Evolutionary conservation across 1,284 basidiomycete species (phyloP), one percentile per base, ranked within the genome.

Genomic region (Porodaedalea pini): DNA sequence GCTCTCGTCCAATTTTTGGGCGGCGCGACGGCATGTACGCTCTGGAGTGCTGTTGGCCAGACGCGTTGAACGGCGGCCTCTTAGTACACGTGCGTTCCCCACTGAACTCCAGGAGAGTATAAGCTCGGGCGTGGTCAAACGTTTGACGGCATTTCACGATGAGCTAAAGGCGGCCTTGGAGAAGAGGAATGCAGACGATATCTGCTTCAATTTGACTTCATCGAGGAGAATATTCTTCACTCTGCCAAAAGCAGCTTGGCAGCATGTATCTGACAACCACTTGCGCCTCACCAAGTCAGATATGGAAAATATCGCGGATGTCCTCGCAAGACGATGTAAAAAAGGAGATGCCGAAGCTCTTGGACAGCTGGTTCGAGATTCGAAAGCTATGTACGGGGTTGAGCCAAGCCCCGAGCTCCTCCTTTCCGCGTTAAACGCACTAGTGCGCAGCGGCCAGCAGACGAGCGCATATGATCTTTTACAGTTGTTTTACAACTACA

Each of bases 401-500:
- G 41, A 52, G 13, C 31, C 51, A 17, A 27, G 29, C 31, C 7
- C 29, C 13, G 29, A 40, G 4, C 21, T 59, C 8, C 36, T 59
- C n/a, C 47, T 36, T 8, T 15, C 27, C 15, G 31, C 40, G 5
- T 21, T 58, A 6, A 41, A 31, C 1, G 25, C 25, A 19, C 51
- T 53, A 8, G 45, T 54, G 5, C 51, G 34, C 2, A 29, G 43
- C 11, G 37, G 37, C 8, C 57, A 39, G 32, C 31, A 29, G 13
- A 10, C 39, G 10, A 21, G 48, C 8, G 57, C 57, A 17, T 53
- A 58, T 41, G 57, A 47, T 37, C 34, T 53, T 13, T 29, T 58
- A 23, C 29, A 37, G 23, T 17, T 19, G 21, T 48, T 53, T 23
- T 34, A 39, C 19, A 40, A 25, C 25, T 50, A 48, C 23, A 47